Conservation (phyloP, 495 filamentous ascomycete species). For the Xeromyces bisporus region DNA sequence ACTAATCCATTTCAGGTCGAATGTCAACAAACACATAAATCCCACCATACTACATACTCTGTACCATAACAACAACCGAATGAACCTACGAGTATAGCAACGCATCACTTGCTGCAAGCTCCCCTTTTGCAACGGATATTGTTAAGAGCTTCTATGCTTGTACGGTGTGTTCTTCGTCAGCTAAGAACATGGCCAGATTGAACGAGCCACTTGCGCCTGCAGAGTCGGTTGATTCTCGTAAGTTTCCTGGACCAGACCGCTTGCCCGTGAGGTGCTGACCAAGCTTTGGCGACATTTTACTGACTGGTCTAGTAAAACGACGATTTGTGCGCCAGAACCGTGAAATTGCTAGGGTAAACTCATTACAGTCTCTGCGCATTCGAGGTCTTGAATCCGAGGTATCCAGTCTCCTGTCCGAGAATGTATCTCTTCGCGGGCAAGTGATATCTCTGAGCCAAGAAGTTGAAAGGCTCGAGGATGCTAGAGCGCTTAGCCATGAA, state of each 20-base stretch:
- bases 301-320: constrained; percentile 58
- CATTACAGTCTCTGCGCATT: constrained; percentile 78
- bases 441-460: constrained; percentile 58
- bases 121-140: no score
- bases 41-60: no score
- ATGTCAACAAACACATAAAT: no score
- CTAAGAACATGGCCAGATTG: constrained; percentile 70
- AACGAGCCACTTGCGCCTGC: constrained; percentile 57
- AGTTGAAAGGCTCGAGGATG: constrained; percentile 34
- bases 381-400: constrained; percentile 72
- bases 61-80: no score
- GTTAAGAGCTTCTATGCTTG: no score
- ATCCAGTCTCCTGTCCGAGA: constrained; percentile 69
- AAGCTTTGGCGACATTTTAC: no score
- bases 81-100: no score
- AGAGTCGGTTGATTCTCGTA: constrained; percentile 70
- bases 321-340: constrained; percentile 85
- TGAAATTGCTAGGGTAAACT: constrained; percentile 82
- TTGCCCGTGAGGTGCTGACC: no score
- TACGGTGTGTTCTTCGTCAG: no score
- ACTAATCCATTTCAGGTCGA: no score
- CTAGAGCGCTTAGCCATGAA: constrained; percentile 27
- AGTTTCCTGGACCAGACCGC: no score
- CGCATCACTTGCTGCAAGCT: no score
- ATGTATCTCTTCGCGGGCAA: constrained; percentile 66